Conservation (phyloP, 208 protist genomes). For the Trypanosoma melophagium region DNA sequence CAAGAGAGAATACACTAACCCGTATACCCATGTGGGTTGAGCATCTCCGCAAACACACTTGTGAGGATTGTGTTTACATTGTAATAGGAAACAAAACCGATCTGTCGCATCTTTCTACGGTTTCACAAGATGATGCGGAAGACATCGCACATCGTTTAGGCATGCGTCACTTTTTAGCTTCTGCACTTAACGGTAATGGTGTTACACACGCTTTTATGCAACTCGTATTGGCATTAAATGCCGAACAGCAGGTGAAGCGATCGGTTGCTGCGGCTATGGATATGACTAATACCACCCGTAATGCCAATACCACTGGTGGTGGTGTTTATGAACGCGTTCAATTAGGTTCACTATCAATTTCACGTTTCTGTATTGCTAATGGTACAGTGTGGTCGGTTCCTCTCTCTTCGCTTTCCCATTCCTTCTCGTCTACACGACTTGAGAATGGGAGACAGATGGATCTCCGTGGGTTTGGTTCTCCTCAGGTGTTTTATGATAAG, state of each 20-base stretch:
- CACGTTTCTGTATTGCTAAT: background rate
- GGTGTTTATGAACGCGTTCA: too few relatives aligned
- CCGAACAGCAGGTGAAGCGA: slow-evolving; percentile 35
- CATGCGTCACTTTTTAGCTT: slow-evolving; percentile 44
- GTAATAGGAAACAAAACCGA: slow-evolving; percentile 50
- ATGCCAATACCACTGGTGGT: too few relatives aligned
- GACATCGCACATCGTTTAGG: slow-evolving; percentile 40
- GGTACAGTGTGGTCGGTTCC: background rate
- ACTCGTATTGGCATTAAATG: slow-evolving; percentile 42
- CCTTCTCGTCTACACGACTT: too few relatives aligned
- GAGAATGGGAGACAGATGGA: slow-evolving; percentile 32
- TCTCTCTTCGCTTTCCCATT: background rate
- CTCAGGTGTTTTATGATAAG: too few relatives aligned
- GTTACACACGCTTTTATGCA: slow-evolving; percentile 50
- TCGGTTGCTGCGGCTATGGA: background rate
- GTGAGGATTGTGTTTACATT: slow-evolving; percentile 47
- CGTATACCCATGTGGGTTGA: slow-evolving; percentile 39
- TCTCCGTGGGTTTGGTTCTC: slow-evolving; percentile 39
- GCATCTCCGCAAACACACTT: slow-evolving; percentile 31
- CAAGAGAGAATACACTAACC: slow-evolving; percentile 34
- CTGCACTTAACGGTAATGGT: slow-evolving; percentile 36
- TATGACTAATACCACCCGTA: too few relatives aligned
- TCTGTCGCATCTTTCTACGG: slow-evolving; percentile 16
- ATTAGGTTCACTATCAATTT: too few relatives aligned
- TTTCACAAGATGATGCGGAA: slow-evolving; percentile 31